Conservation (phyloP, 306 rosid species). For the Phaseolus lunatus region DNA sequence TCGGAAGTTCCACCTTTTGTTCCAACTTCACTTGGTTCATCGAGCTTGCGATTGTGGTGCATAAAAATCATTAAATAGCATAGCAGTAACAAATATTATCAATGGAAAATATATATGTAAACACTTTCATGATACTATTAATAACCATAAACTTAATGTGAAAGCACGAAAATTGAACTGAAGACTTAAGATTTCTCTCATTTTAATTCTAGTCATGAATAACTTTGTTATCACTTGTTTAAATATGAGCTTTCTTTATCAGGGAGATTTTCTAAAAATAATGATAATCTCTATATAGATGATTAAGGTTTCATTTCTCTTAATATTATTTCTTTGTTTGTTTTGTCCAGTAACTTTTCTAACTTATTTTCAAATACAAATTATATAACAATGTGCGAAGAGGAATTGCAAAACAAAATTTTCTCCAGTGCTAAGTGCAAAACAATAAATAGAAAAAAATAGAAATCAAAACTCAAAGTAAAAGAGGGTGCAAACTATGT, state of each 20-base stretch:
- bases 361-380: too few species aligned
- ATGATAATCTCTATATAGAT: too few species aligned
- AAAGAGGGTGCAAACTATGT: too few species aligned
- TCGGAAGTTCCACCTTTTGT: background rate
- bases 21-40: constrained; percentile 7
- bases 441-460: background rate
- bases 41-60: background rate
- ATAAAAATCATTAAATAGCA: constrained; percentile 1
- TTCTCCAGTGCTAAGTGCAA: background rate
- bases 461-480: background rate
- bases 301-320: too few species aligned
- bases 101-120: background rate
- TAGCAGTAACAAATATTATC: background rate
- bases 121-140: background rate
- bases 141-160: background rate
- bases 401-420: background rate
- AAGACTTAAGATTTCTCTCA: background rate
- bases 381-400: background rate
- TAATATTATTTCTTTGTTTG: too few species aligned
- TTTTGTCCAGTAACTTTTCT: too few species aligned
- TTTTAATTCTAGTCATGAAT: too few species aligned
- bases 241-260: too few species aligned
- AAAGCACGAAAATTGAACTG: background rate
- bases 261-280: too few species aligned
- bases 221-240: too few species aligned